Evolutionary conservation across 805 yeast genomes (phyloP).

Genomic region (Zygoascus flipseniorum): DNA sequence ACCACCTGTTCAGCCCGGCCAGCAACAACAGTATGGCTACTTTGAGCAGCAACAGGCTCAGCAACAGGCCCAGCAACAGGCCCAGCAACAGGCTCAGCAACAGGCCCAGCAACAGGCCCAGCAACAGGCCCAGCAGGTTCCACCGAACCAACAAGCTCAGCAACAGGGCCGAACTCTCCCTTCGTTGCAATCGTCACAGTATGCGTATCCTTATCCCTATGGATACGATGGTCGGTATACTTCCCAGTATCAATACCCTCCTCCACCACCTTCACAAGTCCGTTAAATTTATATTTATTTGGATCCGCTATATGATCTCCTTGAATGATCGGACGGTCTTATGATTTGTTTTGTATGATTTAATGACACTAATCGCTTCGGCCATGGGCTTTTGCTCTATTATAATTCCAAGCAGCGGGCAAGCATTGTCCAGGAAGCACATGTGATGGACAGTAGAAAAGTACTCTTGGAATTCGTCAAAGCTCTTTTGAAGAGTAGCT

Average conservation of each 20-base stretch:
- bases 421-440: background rate
- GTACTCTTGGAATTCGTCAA: background rate
- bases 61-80: background rate
- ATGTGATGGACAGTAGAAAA: background rate
- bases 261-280: constrained; percentile 2
- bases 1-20: constrained; percentile 1
- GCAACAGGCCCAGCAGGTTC: constrained; percentile 7
- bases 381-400: background rate
- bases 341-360: background rate
- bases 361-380: background rate
- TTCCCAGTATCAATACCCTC: constrained; percentile 3
- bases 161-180: constrained; percentile 1
- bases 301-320: background rate
- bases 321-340: background rate
- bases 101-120: constrained; percentile 7
- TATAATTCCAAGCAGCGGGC: background rate
- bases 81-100: constrained; percentile 6
- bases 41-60: background rate
- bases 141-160: constrained; percentile 7
- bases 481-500: background rate
- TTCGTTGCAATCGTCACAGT: background rate
- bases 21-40: constrained; percentile 6
- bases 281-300: background rate
- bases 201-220: background rate
- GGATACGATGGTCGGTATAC: background rate